Base-by-base conservation (phyloP, 2,329 filamentous ascomycete genomes). In the Diplodia seriata region DNA sequence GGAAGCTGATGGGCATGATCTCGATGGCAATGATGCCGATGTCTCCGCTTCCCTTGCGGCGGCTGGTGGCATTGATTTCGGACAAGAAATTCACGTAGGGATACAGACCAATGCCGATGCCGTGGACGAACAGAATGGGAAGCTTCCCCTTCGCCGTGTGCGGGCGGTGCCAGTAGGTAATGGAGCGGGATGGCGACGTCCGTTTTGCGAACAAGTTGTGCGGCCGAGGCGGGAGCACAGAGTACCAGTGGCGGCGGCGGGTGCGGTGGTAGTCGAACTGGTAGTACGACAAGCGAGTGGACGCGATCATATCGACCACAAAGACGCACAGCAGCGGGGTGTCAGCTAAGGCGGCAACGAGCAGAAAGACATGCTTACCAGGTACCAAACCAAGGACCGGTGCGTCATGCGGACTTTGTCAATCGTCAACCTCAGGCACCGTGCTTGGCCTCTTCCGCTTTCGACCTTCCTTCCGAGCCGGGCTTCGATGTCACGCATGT, bases 51-150 rank as follows among this genome's bases (percentile, higher is more conserved):
- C 78, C 20, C 75, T 68, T 20, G 70, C 71, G 2, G 71, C 68
- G 11, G 70, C 51, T 1, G 71, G 73, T 4, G 73, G 69, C 74
- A 70, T 83, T 81, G 49, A 91, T 76, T 61, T 85, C 82, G 40
- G 77, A 74, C 1, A 92, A 78, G 72, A 90, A 90, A 18, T 78
- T 75, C 14, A 84, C 79, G 71, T 91, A 90, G 0, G 88, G 85
- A 74, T 86, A 85, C 2, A 92, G 82, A 0, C 90, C 90, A 68
- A 92, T 83, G 51, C 90, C 89, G 59, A 91, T 90, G 18, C 90
- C 90, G 71, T 92, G 90, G 57, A 91, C 82, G 77, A 91, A 91
- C 4, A 92, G 77, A 8, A 92, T 77, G 0, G 90, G 90, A 0
- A 85, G 77, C 51, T 82, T 81, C 0, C 81, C 85, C 63, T 82